Base-by-base conservation (phyloP, 2,329 filamentous ascomycete species). In the Tolypocladium pustulatum region DNA sequence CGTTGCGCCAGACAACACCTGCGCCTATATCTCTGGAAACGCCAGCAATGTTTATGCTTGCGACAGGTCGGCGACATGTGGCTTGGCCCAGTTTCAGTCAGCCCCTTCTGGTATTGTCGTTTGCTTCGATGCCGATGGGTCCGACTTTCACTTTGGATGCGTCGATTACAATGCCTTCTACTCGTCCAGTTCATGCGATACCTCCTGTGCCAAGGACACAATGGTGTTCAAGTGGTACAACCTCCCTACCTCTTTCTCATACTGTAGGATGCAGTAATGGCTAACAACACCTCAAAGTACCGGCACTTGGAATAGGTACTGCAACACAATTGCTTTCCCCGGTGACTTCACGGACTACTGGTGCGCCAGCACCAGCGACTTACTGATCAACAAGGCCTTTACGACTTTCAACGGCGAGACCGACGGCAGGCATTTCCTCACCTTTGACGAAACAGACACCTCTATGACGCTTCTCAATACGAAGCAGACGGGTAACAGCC, bases 1-100 rank as follows among this genome's bases (percentile, higher is more conserved):
- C 60, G 65, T 77, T 57, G 79, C 73, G 13, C 75, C 76, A 1
- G 78, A 81, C 64, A 78, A 78, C 60, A 80, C 76, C 0, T 82
- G 80, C 60, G 80, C 79, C 61, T 82, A 72, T 64, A 66, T 81
- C 43, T 71, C 70, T 36, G 79, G 74, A 37, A 69, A 68, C 34
- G 58, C 70, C 15, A 76, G 69, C 25, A 73, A 71, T 2, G 69
- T 69, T 4, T 78, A 73, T 62, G 74, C 69, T 15, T 81, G 78
- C 61, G 65, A 64, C 17, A 61, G 55, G 22, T 62, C 61, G 30
- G 65, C 63, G 38, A 71, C 66, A 22, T 81, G 78, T 56, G 73
- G 75, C 40, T 71, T 81, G 56, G 67, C 76, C 54, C 72, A 73
- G 1, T 62, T 71, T 5, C 60, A 67, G 4, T 56, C 61, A 4